phyloP scores from a whole-genome alignment of 2,329 filamentous ascomycete genomes.

The Penicillium sp. region DNA sequence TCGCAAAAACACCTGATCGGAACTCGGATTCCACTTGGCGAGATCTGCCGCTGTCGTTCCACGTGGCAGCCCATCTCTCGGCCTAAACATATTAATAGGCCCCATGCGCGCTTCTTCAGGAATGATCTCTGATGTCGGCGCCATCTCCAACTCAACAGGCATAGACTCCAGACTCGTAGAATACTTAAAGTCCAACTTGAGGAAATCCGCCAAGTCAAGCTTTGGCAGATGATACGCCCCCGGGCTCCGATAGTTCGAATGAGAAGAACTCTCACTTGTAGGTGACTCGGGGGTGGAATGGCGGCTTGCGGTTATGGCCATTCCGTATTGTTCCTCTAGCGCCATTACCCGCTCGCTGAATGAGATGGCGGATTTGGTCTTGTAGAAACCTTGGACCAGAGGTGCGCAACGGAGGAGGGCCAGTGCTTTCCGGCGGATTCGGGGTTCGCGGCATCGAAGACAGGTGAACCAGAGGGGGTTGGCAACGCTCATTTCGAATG shows the following conservation, averaged over 20 bases:
- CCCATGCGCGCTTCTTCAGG: slow-evolving; percentile 28
- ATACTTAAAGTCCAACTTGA: neutral
- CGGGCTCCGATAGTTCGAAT: neutral
- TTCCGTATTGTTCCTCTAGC: slow-evolving; percentile 29
- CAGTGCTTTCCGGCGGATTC: slow-evolving; percentile 29
- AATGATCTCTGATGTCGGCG: slow-evolving; percentile 7
- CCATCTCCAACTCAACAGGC: neutral
- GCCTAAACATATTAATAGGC: slow-evolving; percentile 25
- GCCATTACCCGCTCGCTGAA: slow-evolving; percentile 27
- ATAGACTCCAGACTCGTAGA: neutral
- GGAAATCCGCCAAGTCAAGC: neutral
- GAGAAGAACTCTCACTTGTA: neutral
- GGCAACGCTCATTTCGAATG: slow-evolving; percentile 31
- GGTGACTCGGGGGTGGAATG: neutral
- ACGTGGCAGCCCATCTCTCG: slow-evolving; percentile 17
- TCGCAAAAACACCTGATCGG: slow-evolving; percentile 22
- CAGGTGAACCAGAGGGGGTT: slow-evolving; percentile 33
- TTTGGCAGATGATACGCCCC: neutral
- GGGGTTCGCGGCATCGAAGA: slow-evolving; percentile 33
- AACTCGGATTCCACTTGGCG: slow-evolving; percentile 16
- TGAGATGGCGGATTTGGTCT: slow-evolving; percentile 13
- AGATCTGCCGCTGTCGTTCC: slow-evolving; percentile 20
- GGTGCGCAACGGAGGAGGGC: slow-evolving; percentile 24
- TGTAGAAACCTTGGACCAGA: slow-evolving; percentile 30
- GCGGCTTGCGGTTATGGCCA: neutral